Percentiles rank a stretch among this genome's conserved stretches.
Evolutionary conservation across 306 rosid species (phyloP).

Genomic region (Canavalia gladiata): DNA sequence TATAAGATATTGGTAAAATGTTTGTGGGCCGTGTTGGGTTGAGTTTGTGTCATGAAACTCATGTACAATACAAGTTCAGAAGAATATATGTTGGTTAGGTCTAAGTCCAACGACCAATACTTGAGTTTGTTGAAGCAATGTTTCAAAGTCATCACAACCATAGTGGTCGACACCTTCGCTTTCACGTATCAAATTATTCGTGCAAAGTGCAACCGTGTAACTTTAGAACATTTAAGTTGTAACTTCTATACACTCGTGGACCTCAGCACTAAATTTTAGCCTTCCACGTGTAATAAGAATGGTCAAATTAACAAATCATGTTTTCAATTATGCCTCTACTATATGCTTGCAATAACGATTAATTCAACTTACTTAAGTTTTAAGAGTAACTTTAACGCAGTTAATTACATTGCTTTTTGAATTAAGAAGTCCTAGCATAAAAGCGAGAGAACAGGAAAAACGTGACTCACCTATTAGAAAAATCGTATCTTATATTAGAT

Average conservation of each 20-base stretch:
- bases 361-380: constrained; percentile 2
- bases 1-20: not conserved
- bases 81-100: constrained; percentile 53
- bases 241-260: constrained; percentile 18
- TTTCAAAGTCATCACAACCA: constrained; percentile 40
- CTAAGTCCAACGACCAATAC: constrained; percentile 55
- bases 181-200: constrained; percentile 53
- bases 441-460: too few relatives aligned
- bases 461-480: too few relatives aligned
- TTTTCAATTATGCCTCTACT: not conserved
- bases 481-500: too few relatives aligned
- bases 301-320: constrained; percentile 27
- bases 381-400: too few relatives aligned
- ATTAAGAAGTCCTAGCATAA: too few relatives aligned
- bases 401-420: too few relatives aligned
- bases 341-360: not conserved
- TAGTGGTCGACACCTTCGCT: constrained; percentile 59
- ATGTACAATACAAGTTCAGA: constrained; percentile 34
- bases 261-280: constrained; percentile 9
- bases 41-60: constrained; percentile 23
- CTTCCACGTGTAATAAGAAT: constrained; percentile 29
- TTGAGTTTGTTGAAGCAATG: constrained; percentile 1
- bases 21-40: constrained; percentile 11
- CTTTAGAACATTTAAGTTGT: constrained; percentile 30
- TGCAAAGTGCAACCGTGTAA: constrained; percentile 46